Evolutionary conservation across 768 basidiomycete species (phyloP), one percentile per base, ranked within the genome.

Genomic region (Suillus subaureus): DNA sequence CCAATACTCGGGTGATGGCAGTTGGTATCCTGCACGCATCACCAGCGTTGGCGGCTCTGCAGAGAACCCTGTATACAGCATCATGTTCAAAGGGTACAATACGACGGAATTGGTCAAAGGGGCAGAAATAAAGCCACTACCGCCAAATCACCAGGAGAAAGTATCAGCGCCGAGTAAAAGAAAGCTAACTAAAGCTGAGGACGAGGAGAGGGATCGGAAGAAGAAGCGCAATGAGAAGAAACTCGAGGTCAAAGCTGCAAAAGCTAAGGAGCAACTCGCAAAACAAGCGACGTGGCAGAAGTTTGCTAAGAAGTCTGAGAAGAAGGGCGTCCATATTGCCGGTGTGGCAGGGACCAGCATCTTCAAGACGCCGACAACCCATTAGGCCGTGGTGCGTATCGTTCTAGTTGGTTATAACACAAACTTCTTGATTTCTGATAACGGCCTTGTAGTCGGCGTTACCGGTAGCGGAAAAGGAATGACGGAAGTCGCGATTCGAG

Each of bases 171-270:
- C 83, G 37, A 84, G 80, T 69, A 96, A 96, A 80, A 88, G 94
- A 64, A 94, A 93, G 82, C 77, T 91, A 72, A 87, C 80, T 61
- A 89, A 89, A 72, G 88, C 78, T 71, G 93, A 95, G 76, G 94
- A 95, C 75, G 92, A 93, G 70, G 94, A 96, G 79, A 84, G 87
- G 76, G 94, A 95, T 70, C 81, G 78, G 76, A 96, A 94, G 86
- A 93, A 93, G 85, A 95, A 95, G 83, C 94, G 94, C 82, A 96
- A 94, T 72, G 94, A 96, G 83, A 95, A 95, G 83, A 96, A 96
- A 78, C 69, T 93, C 49, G 94, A 96, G 81, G 85, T 81, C 21
- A 88, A 85, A 72, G 93, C 93, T 42, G 85, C 87, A 11, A 96
- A 96, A 78, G 91, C 93, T 12, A 93, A 94, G 77, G 94, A 96